Evolutionary conservation across 2,329 filamentous ascomycete genomes (phyloP).

Genomic region (Phialophora expanda): DNA sequence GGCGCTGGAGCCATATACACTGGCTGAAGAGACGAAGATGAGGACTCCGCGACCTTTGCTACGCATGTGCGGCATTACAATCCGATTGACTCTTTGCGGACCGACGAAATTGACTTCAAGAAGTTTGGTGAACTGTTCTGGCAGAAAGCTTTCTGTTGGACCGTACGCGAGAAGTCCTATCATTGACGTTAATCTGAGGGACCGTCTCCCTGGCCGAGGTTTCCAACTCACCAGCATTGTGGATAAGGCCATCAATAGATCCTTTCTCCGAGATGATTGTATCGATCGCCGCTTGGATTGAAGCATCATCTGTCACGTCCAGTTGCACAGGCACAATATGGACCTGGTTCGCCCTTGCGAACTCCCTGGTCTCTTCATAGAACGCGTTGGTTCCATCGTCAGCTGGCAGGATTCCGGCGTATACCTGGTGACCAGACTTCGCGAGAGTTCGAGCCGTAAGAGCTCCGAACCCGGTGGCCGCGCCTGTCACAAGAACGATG

Average conservation of each 20-base stretch:
- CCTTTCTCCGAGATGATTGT: constrained; percentile 30
- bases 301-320: constrained; percentile 28
- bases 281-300: constrained; percentile 27
- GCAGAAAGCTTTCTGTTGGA: constrained; percentile 32
- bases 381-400: constrained; percentile 1
- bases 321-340: constrained; percentile 26
- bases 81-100: constrained; percentile 27
- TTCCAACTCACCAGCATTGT: constrained; percentile 32
- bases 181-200: neutral
- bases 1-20: constrained; percentile 18
- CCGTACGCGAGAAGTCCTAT: constrained; percentile 31
- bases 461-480: constrained; percentile 25
- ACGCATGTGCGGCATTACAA: constrained; percentile 32
- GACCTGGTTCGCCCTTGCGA: constrained; percentile 16
- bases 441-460: constrained; percentile 25
- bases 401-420: constrained; percentile 30
- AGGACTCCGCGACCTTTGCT: constrained; percentile 21
- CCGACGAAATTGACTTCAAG: constrained; percentile 32
- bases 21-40: constrained; percentile 27
- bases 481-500: constrained; percentile 18
- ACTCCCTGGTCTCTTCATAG: constrained; percentile 13
- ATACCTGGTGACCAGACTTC: constrained; percentile 31
- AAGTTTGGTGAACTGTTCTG: constrained; percentile 28
- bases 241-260: constrained; percentile 34
- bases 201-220: too few relatives aligned